Conservation (phyloP, 2,329 filamentous ascomycete species). For the Lasiodiplodia sp. region DNA sequence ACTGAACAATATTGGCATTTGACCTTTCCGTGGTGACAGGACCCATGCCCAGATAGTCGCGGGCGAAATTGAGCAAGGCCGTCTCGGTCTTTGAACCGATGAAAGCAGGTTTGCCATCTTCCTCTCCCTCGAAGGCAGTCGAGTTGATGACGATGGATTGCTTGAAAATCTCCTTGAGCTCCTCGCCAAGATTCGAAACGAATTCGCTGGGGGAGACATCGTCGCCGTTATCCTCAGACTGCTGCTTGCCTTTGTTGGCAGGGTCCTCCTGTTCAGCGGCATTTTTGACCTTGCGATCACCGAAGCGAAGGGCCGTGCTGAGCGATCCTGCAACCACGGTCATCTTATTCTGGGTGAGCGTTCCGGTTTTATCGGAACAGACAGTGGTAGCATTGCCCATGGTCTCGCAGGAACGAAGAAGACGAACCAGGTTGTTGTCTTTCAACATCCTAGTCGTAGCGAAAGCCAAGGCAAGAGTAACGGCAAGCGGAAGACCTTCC, state of each 20-base stretch:
- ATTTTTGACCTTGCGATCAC: slow-evolving; percentile 49
- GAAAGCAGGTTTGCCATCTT: slow-evolving; percentile 66
- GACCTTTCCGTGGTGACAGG: slow-evolving; percentile 67
- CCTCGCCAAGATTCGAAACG: slow-evolving; percentile 57
- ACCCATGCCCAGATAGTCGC: slow-evolving; percentile 70
- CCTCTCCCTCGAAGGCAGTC: slow-evolving; percentile 66
- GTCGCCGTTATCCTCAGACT: slow-evolving; percentile 49
- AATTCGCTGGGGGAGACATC: slow-evolving; percentile 63
- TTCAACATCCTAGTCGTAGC: slow-evolving; percentile 73
- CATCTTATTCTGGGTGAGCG: slow-evolving; percentile 62
- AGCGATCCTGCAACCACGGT: slow-evolving; percentile 75
- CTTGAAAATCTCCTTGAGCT: slow-evolving; percentile 64
- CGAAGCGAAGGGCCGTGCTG: slow-evolving; percentile 65
- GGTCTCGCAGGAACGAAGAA: slow-evolving; percentile 72
- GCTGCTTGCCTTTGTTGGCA: slow-evolving; percentile 43
- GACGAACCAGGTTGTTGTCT: slow-evolving; percentile 74
- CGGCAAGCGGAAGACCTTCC: slow-evolving; percentile 70
- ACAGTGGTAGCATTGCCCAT: slow-evolving; percentile 78
- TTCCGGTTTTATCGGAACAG: slow-evolving; percentile 66
- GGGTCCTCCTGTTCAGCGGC: slow-evolving; percentile 38
- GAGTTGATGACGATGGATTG: slow-evolving; percentile 60
- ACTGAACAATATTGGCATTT: slow-evolving; percentile 65
- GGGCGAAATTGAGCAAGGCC: slow-evolving; percentile 73
- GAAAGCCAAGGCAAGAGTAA: slow-evolving; percentile 72
- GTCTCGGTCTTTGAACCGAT: slow-evolving; percentile 82